Evolutionary conservation across 306 rosid species (phyloP).

Genomic region (Fagus crenata): DNA sequence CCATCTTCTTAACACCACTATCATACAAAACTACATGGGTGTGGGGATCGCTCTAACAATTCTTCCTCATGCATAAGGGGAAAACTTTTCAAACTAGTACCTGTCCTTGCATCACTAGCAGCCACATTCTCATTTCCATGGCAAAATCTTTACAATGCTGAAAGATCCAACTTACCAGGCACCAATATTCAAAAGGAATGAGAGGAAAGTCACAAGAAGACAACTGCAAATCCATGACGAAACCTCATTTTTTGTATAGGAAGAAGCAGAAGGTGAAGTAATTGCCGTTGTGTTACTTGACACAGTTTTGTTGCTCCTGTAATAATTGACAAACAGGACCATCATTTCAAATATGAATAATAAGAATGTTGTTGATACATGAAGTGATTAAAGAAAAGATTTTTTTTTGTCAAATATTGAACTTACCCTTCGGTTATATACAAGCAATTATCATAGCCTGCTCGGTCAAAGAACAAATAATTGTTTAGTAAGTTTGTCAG

Average conservation of each 20-base stretch:
- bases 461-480: conserved; percentile 25
- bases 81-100: conserved; percentile 20
- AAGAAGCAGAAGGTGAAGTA: conserved; percentile 61
- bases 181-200: conserved; percentile 32
- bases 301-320: conserved; percentile 69
- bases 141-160: conserved; percentile 39
- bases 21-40: conserved; percentile 37
- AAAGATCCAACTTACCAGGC: conserved; percentile 33
- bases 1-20: conserved; percentile 13
- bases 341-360: conserved; percentile 15
- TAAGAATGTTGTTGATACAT: not conserved
- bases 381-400: not conserved
- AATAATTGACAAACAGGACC: conserved; percentile 28
- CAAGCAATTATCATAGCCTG: conserved; percentile 88
- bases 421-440: conserved; percentile 78
- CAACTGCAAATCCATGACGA: conserved; percentile 37
- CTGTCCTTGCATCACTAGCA: conserved; percentile 19
- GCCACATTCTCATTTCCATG: conserved; percentile 30
- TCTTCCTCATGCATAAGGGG: conserved; percentile 27
- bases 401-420: conserved; percentile 12
- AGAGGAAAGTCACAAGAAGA: conserved; percentile 36
- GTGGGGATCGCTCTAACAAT: conserved; percentile 26
- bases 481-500: conserved; percentile 11
- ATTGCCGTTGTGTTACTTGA: conserved; percentile 68
- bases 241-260: conserved; percentile 28